Conservation (phyloP, 1,284 basidiomycete species). For the Bjerkandera adusta region DNA sequence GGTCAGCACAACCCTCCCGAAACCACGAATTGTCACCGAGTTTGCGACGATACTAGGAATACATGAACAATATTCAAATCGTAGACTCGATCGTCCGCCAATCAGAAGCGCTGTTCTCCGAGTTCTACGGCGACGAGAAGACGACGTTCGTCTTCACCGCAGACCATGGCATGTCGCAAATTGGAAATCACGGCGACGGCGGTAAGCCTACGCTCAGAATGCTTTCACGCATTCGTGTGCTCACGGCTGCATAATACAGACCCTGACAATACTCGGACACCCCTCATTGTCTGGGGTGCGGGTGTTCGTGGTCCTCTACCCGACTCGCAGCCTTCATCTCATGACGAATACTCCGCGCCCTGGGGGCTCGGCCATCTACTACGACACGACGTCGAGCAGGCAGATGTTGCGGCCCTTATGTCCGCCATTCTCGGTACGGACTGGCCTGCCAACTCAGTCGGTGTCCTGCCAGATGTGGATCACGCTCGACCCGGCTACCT, state of each 20-base stretch:
- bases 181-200: conserved; percentile 90
- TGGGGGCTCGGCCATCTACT: conserved; percentile 60
- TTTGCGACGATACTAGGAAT: conserved; percentile 58
- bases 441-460: conserved; percentile 79
- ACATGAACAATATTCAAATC: conserved; percentile 81
- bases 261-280: conserved; percentile 86
- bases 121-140: conserved; percentile 67
- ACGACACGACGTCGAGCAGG: conserved; percentile 80
- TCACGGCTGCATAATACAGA: conserved; percentile 41
- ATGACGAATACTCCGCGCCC: conserved; percentile 64
- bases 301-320: conserved; percentile 69
- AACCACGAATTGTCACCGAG: neutral
- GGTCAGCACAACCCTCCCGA: conserved; percentile 37
- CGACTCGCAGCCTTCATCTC: conserved; percentile 52
- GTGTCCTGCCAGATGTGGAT: conserved; percentile 69
- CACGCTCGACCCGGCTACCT: conserved; percentile 57
- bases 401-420: conserved; percentile 83
- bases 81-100: conserved; percentile 78
- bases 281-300: conserved; percentile 82
- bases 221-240: conserved; percentile 6
- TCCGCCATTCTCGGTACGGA: conserved; percentile 65
- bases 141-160: conserved; percentile 87
- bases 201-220: conserved; percentile 41
- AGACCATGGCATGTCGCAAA: conserved; percentile 88
- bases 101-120: conserved; percentile 60